Evolutionary conservation across 78 protist species (phyloP).

Genomic region (Protostelium mycophagum): DNA sequence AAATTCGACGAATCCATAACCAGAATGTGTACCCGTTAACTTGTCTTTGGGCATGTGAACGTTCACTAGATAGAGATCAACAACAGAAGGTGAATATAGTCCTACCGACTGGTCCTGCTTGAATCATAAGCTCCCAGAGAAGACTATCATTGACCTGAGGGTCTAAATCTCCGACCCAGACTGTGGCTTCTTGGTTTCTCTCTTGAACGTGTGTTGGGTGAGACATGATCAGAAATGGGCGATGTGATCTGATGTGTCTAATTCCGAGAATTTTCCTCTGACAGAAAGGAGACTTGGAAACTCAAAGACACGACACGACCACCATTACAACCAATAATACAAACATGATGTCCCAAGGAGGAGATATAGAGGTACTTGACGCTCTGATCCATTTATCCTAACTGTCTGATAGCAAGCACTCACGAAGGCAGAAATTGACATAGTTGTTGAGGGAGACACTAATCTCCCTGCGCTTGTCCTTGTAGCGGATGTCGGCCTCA

Average conservation of each 20-base stretch:
- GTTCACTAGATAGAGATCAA: constrained; percentile 43
- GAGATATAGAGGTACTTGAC: too few species aligned
- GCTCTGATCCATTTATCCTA: too few species aligned
- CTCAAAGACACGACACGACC: too few species aligned
- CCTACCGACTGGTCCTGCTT: constrained; percentile 88
- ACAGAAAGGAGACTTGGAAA: too few species aligned
- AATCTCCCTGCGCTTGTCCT: neutral
- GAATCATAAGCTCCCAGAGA: constrained; percentile 94
- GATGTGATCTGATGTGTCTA: neutral
- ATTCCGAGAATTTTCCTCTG: too few species aligned
- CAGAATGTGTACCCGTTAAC: constrained; percentile 80
- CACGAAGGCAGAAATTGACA: neutral
- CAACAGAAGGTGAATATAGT: neutral
- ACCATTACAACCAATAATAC: too few species aligned
- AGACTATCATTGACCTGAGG: constrained; percentile 84
- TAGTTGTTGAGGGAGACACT: neutral
- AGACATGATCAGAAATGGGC: neutral
- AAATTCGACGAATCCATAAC: constrained; percentile 96
- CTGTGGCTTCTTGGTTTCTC: constrained; percentile 90
- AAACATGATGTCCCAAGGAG: too few species aligned
- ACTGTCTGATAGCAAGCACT: too few species aligned
- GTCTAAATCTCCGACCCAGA: constrained; percentile 92
- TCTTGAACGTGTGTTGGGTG: constrained; percentile 25
- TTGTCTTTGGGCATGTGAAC: constrained; percentile 96
- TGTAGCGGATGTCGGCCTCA: neutral